phyloP scores from a whole-genome alignment of 345 rosid genomes.

The Noccaea bulbosa region DNA sequence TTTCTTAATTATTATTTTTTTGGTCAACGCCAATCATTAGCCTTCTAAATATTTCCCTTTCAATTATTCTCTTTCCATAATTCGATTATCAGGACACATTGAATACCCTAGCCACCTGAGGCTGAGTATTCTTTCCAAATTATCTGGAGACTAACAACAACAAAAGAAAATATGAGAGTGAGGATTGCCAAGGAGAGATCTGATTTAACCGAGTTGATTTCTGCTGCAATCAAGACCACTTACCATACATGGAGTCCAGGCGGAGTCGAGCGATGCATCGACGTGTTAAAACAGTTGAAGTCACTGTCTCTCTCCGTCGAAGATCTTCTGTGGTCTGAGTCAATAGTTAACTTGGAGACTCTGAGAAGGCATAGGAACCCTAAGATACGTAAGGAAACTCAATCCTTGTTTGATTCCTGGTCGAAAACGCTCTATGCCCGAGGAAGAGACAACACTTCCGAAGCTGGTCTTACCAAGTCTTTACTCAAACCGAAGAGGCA shows the following conservation, averaged over 20 bases:
- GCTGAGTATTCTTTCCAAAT: not conserved
- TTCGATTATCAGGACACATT: not conserved
- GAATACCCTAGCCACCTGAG: not conserved
- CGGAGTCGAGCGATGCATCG: constrained; percentile 22
- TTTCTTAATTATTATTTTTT: not conserved
- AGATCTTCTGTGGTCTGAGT: not conserved
- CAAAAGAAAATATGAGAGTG: not conserved
- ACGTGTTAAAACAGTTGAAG: not conserved
- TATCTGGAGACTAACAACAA: not conserved
- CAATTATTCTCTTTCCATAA: not conserved
- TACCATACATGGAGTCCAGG: not conserved
- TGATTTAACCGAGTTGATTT: not conserved
- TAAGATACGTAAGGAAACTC: constrained; percentile 19
- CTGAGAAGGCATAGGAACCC: constrained; percentile 27
- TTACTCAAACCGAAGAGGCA: not conserved
- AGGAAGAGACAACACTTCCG: constrained; percentile 1
- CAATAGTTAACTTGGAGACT: not conserved
- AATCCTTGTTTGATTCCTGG: constrained; percentile 31
- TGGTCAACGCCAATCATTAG: not conserved
- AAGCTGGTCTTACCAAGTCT: not conserved
- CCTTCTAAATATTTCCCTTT: not conserved
- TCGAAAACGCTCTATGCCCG: constrained; percentile 3
- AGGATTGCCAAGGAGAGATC: constrained; percentile 6
- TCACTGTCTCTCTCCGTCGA: constrained; percentile 1
- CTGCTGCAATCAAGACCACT: constrained; percentile 3